These are phyloP conservation scores for Rhizophora apiculata DNA, from an alignment of 345 rosid genomes.

Conservation along the genomic window DNA sequence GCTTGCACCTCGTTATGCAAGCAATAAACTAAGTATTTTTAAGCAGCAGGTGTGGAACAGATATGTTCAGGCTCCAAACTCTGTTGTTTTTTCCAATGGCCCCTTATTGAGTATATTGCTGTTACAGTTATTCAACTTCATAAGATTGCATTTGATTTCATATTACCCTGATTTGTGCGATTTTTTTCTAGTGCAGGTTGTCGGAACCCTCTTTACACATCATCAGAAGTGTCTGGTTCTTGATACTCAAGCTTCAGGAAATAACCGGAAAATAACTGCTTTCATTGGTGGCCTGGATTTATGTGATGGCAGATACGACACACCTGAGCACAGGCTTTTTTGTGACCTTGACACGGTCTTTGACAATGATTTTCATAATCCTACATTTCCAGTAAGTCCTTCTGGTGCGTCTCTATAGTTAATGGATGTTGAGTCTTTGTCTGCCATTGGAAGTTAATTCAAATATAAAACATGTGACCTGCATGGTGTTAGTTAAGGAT, in stretches of 20 bases:
- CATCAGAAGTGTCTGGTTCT: slow-evolving; percentile 70
- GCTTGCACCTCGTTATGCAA: slow-evolving; percentile 70
- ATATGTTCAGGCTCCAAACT: slow-evolving; percentile 10
- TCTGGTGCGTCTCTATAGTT: background rate
- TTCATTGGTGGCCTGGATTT: slow-evolving; percentile 69
- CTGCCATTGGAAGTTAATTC: background rate
- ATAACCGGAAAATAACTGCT: slow-evolving; percentile 57
- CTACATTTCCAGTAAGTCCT: slow-evolving; percentile 55
- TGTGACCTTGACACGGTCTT: slow-evolving; percentile 48
- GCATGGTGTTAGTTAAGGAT: too few species aligned
- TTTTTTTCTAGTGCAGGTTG: slow-evolving; percentile 56
- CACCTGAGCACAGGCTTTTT: slow-evolving; percentile 68
- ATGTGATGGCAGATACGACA: slow-evolving; percentile 76
- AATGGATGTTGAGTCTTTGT: background rate
- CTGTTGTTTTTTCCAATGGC: too few species aligned
- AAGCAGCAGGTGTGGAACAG: slow-evolving; percentile 57
- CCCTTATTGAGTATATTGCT: background rate
- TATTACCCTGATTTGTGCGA: slow-evolving; percentile 13
- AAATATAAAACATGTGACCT: background rate
- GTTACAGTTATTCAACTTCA: background rate
- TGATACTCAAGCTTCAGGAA: slow-evolving; percentile 55
- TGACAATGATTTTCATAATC: slow-evolving; percentile 55
- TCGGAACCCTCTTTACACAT: slow-evolving; percentile 71
- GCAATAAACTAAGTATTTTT: slow-evolving; percentile 65
- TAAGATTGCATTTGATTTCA: background rate